These are phyloP conservation scores for Penicillium ochrochloron DNA, from an alignment of 495 filamentous ascomycete species.

Conservation along the genomic window DNA sequence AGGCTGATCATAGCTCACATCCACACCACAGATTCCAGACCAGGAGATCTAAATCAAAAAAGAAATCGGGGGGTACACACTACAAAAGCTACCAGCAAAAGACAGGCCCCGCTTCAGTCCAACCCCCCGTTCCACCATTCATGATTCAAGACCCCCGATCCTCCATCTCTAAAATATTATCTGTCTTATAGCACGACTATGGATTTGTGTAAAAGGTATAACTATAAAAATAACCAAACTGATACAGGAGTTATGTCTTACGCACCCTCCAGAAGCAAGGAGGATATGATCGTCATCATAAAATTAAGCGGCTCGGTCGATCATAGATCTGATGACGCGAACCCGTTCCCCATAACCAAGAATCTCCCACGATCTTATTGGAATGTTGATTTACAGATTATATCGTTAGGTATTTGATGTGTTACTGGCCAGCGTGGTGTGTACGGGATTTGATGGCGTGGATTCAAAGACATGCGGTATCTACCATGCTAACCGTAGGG, in stretches of 20 bases:
- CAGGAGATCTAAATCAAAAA: not conserved
- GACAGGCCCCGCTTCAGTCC: not conserved
- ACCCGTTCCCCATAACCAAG: not conserved
- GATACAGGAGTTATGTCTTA: not conserved
- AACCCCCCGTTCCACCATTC: not conserved
- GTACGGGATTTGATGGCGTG: not conserved
- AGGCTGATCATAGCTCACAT: not conserved
- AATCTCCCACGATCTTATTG: not conserved
- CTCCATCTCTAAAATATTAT: not conserved
- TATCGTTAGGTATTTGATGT: not conserved
- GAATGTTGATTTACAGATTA: not conserved
- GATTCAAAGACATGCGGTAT: not conserved
- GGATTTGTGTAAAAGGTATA: not conserved
- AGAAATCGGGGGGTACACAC: too few species aligned
- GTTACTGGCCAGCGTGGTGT: not conserved
- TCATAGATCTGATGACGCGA: slow-evolving; percentile 1
- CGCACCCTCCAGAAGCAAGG: not conserved
- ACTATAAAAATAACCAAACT: not conserved
- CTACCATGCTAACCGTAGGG: not conserved
- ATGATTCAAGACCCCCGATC: not conserved
- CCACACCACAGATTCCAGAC: not conserved
- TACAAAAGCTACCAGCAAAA: not conserved
- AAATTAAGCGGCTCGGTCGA: not conserved
- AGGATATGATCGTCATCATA: not conserved
- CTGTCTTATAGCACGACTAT: not conserved